Base-by-base conservation (phyloP, 2,329 filamentous ascomycete species). In the Eutypa lata region DNA sequence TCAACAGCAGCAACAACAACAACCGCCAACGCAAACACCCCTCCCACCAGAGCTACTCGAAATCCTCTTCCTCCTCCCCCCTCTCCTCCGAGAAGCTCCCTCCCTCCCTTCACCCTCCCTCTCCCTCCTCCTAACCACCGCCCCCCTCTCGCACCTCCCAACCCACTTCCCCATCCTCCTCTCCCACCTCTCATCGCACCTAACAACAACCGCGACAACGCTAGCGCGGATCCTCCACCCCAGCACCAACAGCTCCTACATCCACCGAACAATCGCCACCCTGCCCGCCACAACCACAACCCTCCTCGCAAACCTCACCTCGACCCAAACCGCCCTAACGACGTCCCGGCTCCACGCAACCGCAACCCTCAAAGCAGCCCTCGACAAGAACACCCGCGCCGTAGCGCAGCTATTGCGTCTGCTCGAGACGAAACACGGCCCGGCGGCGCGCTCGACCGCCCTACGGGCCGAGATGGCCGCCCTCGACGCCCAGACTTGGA, bases 211-310 rank as follows among this genome's bases (percentile, higher is more conserved):
- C 14, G 81, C 81, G 24, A 68, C 75, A 14, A 61, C 71, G 16
- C 71, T 84, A 22, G 73, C 78, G 1, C 76, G 80, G 38, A 69
- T 80, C 33, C 65, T 73, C 3, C 73, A 76, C 56, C 78, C 79
- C 1, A 69, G 69, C 16, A 81, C 77, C 1, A 81, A 81, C 64
- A 72, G 79, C 0, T 80, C 80, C 19, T 82, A 75, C 61, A 70
- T 85, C n/a, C 83, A 86, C 69, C 81, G 83, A 19, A 67, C 73
- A 22, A 77, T 86, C 48, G 72, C 81, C 1, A 68, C 73, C 18
- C 70, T 87, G 2, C 69, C 77, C 0, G 56, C 67, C 1, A 67
- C 73, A 22, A 66, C 76, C 18, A 57, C 66, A 3, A 53, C 68
- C 2, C 73, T 82, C 1, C 64, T 61, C n/a, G 33, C 63, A 13